Conservation (phyloP, 176 grass and related monocot genomes). For the Lolium multiflorum region DNA sequence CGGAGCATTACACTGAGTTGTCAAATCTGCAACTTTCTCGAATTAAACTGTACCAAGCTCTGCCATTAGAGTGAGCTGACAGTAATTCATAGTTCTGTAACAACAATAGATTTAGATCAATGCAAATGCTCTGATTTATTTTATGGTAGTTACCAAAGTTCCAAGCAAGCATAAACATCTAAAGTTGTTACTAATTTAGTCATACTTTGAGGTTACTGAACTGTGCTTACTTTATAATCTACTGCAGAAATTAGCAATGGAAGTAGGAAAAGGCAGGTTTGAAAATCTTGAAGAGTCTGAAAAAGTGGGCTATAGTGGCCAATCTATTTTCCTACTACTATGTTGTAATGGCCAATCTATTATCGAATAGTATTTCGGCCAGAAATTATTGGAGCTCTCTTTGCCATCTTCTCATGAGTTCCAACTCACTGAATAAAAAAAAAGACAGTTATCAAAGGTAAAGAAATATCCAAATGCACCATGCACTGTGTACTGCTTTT, state of each 20-base stretch:
- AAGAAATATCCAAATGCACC: neutral
- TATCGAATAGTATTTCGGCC: neutral
- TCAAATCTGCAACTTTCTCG: constrained; percentile 1
- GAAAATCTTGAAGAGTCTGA: neutral
- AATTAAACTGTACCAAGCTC: neutral
- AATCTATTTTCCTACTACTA: neutral
- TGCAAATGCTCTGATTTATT: neutral
- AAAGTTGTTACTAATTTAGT: neutral
- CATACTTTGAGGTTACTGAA: neutral
- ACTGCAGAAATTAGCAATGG: neutral
- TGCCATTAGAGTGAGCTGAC: neutral
- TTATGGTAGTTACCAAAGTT: neutral
- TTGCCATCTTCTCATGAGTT: neutral
- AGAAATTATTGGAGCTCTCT: neutral
- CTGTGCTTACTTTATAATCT: neutral
- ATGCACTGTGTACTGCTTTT: neutral
- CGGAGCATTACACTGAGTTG: neutral
- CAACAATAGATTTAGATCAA: neutral
- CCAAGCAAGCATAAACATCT: neutral
- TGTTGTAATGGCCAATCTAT: neutral
- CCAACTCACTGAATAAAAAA: neutral
- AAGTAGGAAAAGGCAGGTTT: neutral
- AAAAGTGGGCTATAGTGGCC: neutral
- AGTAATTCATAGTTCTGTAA: too few relatives aligned
- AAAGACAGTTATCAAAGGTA: neutral